phyloP scores from a whole-genome alignment of 495 filamentous ascomycete genomes.

The Penicillium diatomitis region DNA sequence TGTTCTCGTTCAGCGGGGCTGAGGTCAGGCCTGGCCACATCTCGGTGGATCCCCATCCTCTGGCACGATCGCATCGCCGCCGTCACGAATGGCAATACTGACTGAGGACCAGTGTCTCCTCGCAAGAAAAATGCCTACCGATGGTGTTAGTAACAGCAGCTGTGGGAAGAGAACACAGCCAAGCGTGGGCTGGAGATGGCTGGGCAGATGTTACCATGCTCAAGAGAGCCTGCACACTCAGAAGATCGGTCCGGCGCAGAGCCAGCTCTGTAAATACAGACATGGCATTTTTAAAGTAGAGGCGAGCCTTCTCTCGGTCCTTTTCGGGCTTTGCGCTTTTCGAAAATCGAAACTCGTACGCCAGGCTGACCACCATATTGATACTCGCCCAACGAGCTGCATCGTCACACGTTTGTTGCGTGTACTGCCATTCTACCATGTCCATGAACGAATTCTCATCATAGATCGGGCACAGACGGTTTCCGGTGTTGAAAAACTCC shows the following conservation, averaged over 20 bases:
- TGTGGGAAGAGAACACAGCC: no score
- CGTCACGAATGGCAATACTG: slow-evolving; percentile 79
- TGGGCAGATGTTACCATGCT: slow-evolving; percentile 55
- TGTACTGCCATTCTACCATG: slow-evolving; percentile 89
- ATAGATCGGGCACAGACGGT: slow-evolving; percentile 92
- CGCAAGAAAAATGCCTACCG: slow-evolving; percentile 75
- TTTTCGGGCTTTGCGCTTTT: slow-evolving; percentile 77
- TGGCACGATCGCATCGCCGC: slow-evolving; percentile 85
- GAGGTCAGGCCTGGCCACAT: slow-evolving; percentile 73
- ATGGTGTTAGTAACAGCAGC: slow-evolving; percentile 1
- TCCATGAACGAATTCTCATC: slow-evolving; percentile 95
- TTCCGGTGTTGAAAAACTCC: slow-evolving; percentile 93
- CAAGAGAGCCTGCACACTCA: slow-evolving; percentile 88
- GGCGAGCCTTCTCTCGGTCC: slow-evolving; percentile 83
- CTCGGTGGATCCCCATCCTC: slow-evolving; percentile 91
- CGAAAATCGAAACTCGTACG: slow-evolving; percentile 81
- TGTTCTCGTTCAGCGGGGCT: slow-evolving; percentile 82
- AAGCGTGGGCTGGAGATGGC: no score
- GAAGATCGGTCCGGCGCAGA: slow-evolving; percentile 83
- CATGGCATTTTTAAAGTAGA: slow-evolving; percentile 92
- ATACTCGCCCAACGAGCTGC: slow-evolving; percentile 95
- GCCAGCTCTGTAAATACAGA: slow-evolving; percentile 82
- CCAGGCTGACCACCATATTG: slow-evolving; percentile 83
- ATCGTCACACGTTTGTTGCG: slow-evolving; percentile 78
- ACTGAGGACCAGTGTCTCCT: slow-evolving; percentile 88